Evolutionary conservation across 1,284 basidiomycete species (phyloP).

Genomic region (Vanrija pseudolonga): DNA sequence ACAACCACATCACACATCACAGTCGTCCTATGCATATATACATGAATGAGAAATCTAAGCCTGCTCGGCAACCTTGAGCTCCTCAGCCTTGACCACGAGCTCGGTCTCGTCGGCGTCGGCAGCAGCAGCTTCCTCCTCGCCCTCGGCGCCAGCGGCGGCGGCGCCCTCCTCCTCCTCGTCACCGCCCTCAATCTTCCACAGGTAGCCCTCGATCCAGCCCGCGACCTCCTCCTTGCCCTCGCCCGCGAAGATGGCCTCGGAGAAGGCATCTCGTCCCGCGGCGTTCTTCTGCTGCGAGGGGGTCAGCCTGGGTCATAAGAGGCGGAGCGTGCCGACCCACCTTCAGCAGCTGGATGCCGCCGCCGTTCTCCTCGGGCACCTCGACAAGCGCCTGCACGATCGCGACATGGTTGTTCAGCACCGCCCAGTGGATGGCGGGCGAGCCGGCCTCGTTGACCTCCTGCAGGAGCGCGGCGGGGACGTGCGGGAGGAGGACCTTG

Average conservation of each 20-base stretch:
- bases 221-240: slow-evolving; percentile 50
- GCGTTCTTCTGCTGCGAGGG: slow-evolving; percentile 43
- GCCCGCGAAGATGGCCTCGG: slow-evolving; percentile 44
- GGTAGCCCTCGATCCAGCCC: slow-evolving; percentile 49
- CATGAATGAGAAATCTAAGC: not conserved
- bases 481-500: slow-evolving; percentile 46
- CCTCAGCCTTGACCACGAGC: slow-evolving; percentile 8
- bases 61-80: slow-evolving; percentile 7
- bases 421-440: slow-evolving; percentile 83
- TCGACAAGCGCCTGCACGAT: slow-evolving; percentile 64
- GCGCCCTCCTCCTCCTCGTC: slow-evolving; percentile 24
- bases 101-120: slow-evolving; percentile 11
- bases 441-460: slow-evolving; percentile 66
- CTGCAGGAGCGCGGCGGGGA: slow-evolving; percentile 59
- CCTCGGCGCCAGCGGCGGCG: not conserved
- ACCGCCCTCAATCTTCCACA: slow-evolving; percentile 38
- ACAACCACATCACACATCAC: slow-evolving; percentile 8
- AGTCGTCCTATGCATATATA: no score
- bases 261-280: slow-evolving; percentile 43
- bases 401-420: slow-evolving; percentile 70
- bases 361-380: slow-evolving; percentile 42
- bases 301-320: not conserved
- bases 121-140: slow-evolving; percentile 8
- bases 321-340: slow-evolving; percentile 27
- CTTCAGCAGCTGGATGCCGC: slow-evolving; percentile 42